Conservation (phyloP, 1,139 yeast species). For the Candida tunisiensis region DNA sequence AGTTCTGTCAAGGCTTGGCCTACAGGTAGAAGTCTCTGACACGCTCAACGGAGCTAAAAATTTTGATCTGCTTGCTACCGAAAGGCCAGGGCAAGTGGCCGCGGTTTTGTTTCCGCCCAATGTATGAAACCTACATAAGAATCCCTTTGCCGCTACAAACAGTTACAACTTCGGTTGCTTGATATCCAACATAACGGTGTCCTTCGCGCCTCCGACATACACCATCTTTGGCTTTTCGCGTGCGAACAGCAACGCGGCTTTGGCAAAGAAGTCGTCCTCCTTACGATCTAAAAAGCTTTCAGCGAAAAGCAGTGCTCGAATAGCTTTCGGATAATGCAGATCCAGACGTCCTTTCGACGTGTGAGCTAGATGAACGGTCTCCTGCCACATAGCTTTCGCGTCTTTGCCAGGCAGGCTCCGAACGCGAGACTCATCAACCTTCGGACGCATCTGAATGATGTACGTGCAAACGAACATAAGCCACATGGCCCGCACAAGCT, state of each 20-base stretch:
- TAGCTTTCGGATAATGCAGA: constrained; percentile 12
- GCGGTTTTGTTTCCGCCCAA: constrained; percentile 61
- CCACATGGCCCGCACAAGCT: neutral
- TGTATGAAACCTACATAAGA: constrained; percentile 18
- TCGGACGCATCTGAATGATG: neutral
- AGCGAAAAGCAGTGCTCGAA: constrained; percentile 11
- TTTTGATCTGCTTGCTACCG: constrained; percentile 65
- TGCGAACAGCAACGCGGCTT: constrained; percentile 9
- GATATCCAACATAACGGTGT: no score
- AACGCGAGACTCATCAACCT: neutral
- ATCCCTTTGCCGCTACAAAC: no score
- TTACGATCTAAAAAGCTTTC: constrained; percentile 6
- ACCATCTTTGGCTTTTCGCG: no score
- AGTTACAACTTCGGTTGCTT: no score
- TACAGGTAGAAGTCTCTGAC: constrained; percentile 52
- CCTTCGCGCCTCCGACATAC: no score
- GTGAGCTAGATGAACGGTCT: constrained; percentile 7
- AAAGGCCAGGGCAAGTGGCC: constrained; percentile 54
- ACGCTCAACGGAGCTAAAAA: constrained; percentile 43
- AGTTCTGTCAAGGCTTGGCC: constrained; percentile 38
- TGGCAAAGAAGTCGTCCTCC: constrained; percentile 8
- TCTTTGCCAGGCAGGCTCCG: no score
- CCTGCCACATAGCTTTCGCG: constrained; percentile 8
- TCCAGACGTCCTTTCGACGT: constrained; percentile 8
- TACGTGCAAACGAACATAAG: neutral